Conservation (phyloP, 768 basidiomycete species). For the Pisolithus orientalis region DNA sequence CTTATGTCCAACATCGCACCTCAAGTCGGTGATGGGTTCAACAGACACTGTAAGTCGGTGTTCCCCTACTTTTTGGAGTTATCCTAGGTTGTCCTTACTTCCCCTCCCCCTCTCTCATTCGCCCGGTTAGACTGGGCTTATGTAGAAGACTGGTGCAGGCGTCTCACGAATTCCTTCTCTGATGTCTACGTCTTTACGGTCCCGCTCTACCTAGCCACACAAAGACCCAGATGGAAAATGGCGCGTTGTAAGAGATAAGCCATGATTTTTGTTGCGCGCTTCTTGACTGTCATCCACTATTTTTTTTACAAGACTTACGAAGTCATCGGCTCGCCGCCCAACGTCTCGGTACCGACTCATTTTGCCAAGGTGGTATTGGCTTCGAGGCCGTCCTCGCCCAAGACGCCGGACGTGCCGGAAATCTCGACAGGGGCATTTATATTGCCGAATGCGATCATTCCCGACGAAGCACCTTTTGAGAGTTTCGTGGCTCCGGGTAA, state of each 20-base stretch:
- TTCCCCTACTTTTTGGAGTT: not conserved
- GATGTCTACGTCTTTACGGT: constrained; percentile 98
- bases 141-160: constrained; percentile 91
- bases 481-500: constrained; percentile 79
- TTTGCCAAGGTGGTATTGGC: constrained; percentile 94
- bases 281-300: not conserved
- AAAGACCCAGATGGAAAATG: constrained; percentile 87
- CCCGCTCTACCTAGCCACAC: constrained; percentile 90
- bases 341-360: constrained; percentile 91
- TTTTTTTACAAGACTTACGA: constrained; percentile 66
- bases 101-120: not conserved
- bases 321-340: constrained; percentile 90
- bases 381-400: constrained; percentile 66
- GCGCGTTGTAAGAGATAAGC: constrained; percentile 67
- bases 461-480: constrained; percentile 75
- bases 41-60: constrained; percentile 75
- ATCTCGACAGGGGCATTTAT: constrained; percentile 91
- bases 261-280: not conserved
- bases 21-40: constrained; percentile 97
- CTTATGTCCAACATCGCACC: constrained; percentile 93
- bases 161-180: constrained; percentile 77
- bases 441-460: constrained; percentile 88
- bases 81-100: not conserved
- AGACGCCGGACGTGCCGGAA: constrained; percentile 64
- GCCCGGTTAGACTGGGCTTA: constrained; percentile 82